These are phyloP conservation scores for Eutrema japonicum DNA, from an alignment of 345 rosid genomes.

Conservation along the genomic window DNA sequence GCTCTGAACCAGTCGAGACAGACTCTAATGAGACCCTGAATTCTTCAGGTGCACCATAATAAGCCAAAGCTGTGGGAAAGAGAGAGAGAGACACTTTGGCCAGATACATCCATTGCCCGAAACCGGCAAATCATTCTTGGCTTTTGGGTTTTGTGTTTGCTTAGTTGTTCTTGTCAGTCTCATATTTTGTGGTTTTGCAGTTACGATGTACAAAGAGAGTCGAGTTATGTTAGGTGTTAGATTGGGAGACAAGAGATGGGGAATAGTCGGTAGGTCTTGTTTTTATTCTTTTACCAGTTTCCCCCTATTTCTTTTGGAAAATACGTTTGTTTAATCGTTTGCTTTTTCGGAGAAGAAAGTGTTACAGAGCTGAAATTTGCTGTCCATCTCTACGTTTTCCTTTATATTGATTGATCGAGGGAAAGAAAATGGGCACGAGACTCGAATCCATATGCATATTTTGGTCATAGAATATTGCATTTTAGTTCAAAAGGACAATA, in stretches of 20 bases:
- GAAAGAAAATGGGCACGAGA: too few relatives aligned
- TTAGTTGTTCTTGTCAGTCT: slow-evolving; percentile 28
- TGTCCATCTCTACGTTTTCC: not conserved
- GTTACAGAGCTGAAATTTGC: not conserved
- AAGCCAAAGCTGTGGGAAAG: slow-evolving; percentile 36
- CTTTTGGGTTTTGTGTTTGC: slow-evolving; percentile 40
- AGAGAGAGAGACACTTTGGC: slow-evolving; percentile 51
- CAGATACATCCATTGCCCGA: slow-evolving; percentile 43
- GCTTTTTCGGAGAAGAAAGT: not conserved
- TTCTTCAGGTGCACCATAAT: slow-evolving; percentile 52
- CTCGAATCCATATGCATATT: not conserved
- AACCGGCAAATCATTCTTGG: slow-evolving; percentile 53
- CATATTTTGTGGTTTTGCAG: slow-evolving; percentile 36
- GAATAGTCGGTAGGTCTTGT: slow-evolving; percentile 37
- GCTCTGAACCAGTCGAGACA: slow-evolving; percentile 44
- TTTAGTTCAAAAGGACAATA: slow-evolving; percentile 2
- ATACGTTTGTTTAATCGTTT: slow-evolving; percentile 37
- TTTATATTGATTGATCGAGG: not conserved
- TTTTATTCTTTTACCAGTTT: slow-evolving; percentile 31
- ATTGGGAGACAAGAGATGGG: slow-evolving; percentile 26
- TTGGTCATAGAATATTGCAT: not conserved
- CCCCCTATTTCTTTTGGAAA: slow-evolving; percentile 5
- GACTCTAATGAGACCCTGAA: slow-evolving; percentile 46
- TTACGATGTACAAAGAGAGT: slow-evolving; percentile 40
- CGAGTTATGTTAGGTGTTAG: slow-evolving; percentile 39